Percentiles rank a stretch among this genome's conserved stretches.
These are phyloP conservation scores for Pythium scleroteichum DNA, from an alignment of 352 stramenopile genomes.

Conservation along the genomic window DNA sequence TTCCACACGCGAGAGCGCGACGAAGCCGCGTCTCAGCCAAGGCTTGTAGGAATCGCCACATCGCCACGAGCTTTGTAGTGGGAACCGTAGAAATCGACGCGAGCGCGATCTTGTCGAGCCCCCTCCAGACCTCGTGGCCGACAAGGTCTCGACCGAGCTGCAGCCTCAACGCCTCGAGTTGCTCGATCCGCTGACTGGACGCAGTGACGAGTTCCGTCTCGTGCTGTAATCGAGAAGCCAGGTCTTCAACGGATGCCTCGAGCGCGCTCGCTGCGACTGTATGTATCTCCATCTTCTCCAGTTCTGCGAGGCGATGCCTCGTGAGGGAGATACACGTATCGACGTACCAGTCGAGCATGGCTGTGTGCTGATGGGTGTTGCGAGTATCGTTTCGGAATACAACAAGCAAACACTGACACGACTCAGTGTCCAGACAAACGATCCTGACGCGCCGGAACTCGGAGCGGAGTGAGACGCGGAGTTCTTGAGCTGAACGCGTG, in stretches of 20 bases:
- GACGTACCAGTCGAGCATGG: constrained; percentile 1
- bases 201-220: neutral
- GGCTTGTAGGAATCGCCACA: constrained; percentile 21
- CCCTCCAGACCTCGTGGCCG: constrained; percentile 15
- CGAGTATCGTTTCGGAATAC: neutral
- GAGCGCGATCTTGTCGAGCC: neutral
- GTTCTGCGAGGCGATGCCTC: neutral
- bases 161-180: neutral
- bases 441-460: constrained; percentile 11
- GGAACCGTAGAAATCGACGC: neutral
- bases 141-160: constrained; percentile 8
- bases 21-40: neutral
- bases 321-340: neutral
- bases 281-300: constrained; percentile 14
- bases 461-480: neutral
- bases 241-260: constrained; percentile 9
- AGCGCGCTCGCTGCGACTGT: neutral
- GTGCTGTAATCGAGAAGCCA: constrained; percentile 2
- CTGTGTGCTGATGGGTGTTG: neutral
- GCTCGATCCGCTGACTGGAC: neutral
- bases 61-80: constrained; percentile 3
- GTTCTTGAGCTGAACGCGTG: neutral
- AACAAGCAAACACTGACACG: neutral
- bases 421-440: neutral
- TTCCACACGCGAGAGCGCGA: neutral